A percentile compares a stretch with the other conserved stretches of the same genome.
phyloP scores from a whole-genome alignment of 2,329 filamentous ascomycete genomes.

The Fusarium keratoplasticum region DNA sequence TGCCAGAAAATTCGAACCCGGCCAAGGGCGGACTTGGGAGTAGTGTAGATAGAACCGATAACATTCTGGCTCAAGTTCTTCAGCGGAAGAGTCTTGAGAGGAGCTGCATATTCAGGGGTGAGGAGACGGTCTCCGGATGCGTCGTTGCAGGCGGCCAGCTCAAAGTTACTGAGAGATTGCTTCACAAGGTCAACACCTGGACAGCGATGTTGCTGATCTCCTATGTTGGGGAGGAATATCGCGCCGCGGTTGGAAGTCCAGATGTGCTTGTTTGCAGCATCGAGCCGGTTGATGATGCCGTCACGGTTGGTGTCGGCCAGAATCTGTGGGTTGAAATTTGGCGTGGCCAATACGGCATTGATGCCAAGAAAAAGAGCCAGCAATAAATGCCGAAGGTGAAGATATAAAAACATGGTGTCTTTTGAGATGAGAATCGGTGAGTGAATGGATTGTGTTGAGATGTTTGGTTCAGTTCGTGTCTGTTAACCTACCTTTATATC shows the following conservation, averaged over 20 bases:
- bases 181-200: background rate
- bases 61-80: conserved; percentile 26
- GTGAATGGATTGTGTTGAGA: background rate
- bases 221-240: background rate
- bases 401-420: background rate
- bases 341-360: background rate
- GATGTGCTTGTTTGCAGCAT: background rate
- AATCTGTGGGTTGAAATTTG: background rate
- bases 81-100: background rate
- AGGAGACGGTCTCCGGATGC: conserved; percentile 49
- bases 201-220: background rate
- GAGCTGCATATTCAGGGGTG: conserved; percentile 47
- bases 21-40: conserved; percentile 1
- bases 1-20: conserved; percentile 47
- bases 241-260: background rate
- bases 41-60: conserved; percentile 29
- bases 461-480: too few relatives aligned
- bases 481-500: background rate
- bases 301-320: background rate
- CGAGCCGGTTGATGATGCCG: background rate
- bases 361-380: background rate
- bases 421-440: background rate
- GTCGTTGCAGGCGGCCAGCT: conserved; percentile 50
- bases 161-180: conserved; percentile 19
- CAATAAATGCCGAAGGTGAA: background rate